These are phyloP conservation scores for Ogataea zsoltii DNA, from an alignment of 805 yeast species.

Conservation along the genomic window DNA sequence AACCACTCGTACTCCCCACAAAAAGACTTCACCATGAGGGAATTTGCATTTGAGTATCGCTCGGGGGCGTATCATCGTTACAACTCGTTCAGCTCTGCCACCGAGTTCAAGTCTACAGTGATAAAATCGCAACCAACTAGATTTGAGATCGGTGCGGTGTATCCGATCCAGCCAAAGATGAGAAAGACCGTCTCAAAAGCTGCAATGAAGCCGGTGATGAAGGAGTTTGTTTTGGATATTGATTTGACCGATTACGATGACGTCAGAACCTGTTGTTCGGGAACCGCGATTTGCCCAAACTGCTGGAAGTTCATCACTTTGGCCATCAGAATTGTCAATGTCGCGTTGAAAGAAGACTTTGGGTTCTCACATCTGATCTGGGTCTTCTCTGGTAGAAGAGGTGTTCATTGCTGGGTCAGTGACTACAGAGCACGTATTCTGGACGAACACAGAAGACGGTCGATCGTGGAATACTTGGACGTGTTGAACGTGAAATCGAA, in stretches of 20 bases:
- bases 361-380: slow-evolving; percentile 85
- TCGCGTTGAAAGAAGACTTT: slow-evolving; percentile 79
- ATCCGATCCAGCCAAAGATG: slow-evolving; percentile 83
- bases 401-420: slow-evolving; percentile 98
- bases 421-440: slow-evolving; percentile 77
- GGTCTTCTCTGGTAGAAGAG: slow-evolving; percentile 98
- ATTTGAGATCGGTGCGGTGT: slow-evolving; percentile 94
- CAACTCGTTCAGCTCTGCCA: slow-evolving; percentile 65
- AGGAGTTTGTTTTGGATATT: slow-evolving; percentile 93
- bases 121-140: slow-evolving; percentile 77
- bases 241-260: slow-evolving; percentile 97
- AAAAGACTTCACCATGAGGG: slow-evolving; percentile 81
- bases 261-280: slow-evolving; percentile 88
- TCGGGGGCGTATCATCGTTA: slow-evolving; percentile 91
- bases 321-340: slow-evolving; percentile 74
- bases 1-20: slow-evolving; percentile 79
- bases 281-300: slow-evolving; percentile 78
- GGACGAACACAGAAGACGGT: slow-evolving; percentile 71
- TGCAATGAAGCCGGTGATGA: slow-evolving; percentile 76
- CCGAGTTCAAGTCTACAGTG: slow-evolving; percentile 79
- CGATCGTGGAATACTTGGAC: slow-evolving; percentile 83
- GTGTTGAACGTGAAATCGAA: slow-evolving; percentile 59
- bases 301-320: slow-evolving; percentile 94
- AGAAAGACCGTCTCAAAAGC: slow-evolving; percentile 73
- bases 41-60: slow-evolving; percentile 87